phyloP scores from a whole-genome alignment of 169 alveolate genomes.

The Babesia ovata region DNA sequence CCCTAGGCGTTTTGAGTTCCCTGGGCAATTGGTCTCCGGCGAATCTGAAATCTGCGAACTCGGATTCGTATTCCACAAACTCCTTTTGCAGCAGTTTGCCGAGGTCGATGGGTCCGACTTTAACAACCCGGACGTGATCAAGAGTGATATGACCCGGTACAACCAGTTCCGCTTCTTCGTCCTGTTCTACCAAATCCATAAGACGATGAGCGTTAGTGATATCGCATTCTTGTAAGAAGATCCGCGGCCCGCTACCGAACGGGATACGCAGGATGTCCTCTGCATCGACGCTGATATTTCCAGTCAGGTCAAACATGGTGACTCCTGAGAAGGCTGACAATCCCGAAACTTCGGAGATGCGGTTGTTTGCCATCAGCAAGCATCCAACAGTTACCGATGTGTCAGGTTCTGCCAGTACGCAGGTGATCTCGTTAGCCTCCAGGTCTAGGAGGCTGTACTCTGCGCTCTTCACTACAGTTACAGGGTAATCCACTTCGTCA shows the following conservation, averaged over 20 bases:
- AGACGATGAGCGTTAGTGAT: neutral
- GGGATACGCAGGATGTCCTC: neutral
- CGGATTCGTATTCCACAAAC: constrained; percentile 36
- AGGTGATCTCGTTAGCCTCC: constrained; percentile 18
- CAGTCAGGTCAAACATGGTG: constrained; percentile 22
- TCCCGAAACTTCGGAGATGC: constrained; percentile 9
- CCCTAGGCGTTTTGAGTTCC: constrained; percentile 60
- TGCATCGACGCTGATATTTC: constrained; percentile 24
- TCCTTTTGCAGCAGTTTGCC: constrained; percentile 25
- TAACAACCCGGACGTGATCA: constrained; percentile 42
- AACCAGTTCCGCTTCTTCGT: constrained; percentile 23
- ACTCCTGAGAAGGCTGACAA: constrained; percentile 10
- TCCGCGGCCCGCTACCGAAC: constrained; percentile 22
- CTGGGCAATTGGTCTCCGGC: constrained; percentile 54
- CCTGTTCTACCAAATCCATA: constrained; percentile 11
- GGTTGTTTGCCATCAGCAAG: constrained; percentile 16
- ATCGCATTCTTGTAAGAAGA: constrained; percentile 28
- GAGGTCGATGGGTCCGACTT: constrained; percentile 23
- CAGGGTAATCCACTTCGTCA: constrained; percentile 9
- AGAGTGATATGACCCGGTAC: constrained; percentile 10
- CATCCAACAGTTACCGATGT: constrained; percentile 2
- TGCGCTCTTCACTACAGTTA: neutral
- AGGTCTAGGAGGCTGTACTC: constrained; percentile 24
- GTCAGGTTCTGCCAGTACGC: constrained; percentile 25
- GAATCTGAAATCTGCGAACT: constrained; percentile 58